Evolutionary conservation across 495 filamentous ascomycete species (phyloP).

Genomic region (Aspergillus biplanus): DNA sequence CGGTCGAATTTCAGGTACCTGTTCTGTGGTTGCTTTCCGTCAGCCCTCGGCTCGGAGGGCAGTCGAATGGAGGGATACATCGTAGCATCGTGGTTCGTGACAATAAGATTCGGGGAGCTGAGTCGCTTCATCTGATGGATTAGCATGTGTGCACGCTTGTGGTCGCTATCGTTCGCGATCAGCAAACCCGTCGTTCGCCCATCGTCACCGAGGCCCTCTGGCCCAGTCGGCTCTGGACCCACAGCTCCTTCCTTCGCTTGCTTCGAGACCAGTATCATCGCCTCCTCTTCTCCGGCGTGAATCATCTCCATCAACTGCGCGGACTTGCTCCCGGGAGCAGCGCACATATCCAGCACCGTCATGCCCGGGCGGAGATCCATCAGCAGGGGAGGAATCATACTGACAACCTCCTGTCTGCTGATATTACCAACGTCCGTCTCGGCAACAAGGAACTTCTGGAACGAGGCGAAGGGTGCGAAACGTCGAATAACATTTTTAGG

Average conservation of each 20-base stretch:
- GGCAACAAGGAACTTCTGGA: constrained; percentile 97
- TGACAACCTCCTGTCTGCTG: constrained; percentile 93
- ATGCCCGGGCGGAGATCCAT: constrained; percentile 91
- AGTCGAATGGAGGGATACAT: constrained; percentile 91
- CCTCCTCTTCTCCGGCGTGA: constrained; percentile 85
- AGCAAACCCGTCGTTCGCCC: constrained; percentile 88
- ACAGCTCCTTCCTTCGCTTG: constrained; percentile 54
- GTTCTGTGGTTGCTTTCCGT: constrained; percentile 56
- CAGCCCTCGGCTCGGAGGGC: constrained; percentile 49
- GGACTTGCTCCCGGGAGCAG: constrained; percentile 94
- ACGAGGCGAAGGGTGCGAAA: constrained; percentile 88
- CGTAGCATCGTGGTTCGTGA: constrained; percentile 97
- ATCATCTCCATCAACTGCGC: constrained; percentile 94
- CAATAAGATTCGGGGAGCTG: constrained; percentile 94
- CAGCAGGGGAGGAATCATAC: constrained; percentile 96
- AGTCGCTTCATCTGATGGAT: constrained; percentile 96
- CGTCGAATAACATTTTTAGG: constrained; percentile 91
- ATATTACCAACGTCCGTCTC: constrained; percentile 98
- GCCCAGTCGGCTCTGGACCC: constrained; percentile 50
- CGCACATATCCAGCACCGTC: constrained; percentile 92
- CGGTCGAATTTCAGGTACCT: constrained; percentile 95
- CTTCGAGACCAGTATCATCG: constrained; percentile 63
- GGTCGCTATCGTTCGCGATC: constrained; percentile 94
- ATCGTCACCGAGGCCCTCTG: constrained; percentile 68
- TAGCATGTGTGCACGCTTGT: constrained; percentile 93